Evolutionary conservation across 495 filamentous ascomycete species (phyloP).

Genomic region (Hypoxylon perforatum): DNA sequence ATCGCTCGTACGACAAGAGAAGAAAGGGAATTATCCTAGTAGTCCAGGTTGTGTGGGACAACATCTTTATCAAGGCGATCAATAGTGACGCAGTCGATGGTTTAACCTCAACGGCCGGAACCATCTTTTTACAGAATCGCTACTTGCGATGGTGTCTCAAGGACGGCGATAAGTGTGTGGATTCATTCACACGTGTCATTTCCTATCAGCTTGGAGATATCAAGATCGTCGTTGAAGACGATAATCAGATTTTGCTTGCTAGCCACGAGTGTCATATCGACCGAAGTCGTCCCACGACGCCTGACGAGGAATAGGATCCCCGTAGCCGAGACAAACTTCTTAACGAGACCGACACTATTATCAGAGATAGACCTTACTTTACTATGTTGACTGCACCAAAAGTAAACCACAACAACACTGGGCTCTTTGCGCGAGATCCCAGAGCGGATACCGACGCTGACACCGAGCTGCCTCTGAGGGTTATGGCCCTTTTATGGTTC

Average conservation of each 20-base stretch:
- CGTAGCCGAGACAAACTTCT: background rate
- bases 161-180: background rate
- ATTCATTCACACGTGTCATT: constrained; percentile 14
- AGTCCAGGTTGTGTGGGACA: background rate
- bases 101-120: background rate
- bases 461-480: no score
- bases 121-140: background rate
- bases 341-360: no score
- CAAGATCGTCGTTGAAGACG: constrained; percentile 10
- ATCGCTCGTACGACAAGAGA: background rate
- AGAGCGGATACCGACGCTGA: no score
- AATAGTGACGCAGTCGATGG: background rate
- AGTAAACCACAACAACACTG: no score
- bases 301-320: background rate
- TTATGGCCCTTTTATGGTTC: no score
- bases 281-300: no score
- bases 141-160: background rate
- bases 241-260: background rate
- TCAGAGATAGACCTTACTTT: no score
- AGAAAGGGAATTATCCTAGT: background rate
- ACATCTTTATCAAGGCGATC: constrained; percentile 7
- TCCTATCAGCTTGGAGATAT: constrained; percentile 3
- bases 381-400: no score
- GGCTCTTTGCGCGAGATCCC: no score
- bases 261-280: background rate